phyloP scores from a whole-genome alignment of 2,329 filamentous ascomycete genomes.

The Phaeosphaeriaceae sp. region DNA sequence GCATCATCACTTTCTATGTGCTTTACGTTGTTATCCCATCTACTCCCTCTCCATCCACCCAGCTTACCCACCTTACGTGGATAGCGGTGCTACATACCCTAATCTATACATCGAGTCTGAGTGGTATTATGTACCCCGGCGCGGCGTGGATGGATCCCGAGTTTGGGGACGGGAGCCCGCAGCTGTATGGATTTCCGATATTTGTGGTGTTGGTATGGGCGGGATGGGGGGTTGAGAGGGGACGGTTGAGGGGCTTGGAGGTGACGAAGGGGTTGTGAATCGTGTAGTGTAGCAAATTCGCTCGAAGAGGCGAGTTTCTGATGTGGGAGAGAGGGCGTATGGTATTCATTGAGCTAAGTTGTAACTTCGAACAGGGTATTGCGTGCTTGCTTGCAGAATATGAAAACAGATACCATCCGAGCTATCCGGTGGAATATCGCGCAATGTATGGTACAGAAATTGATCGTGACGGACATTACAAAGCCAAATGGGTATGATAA shows the following conservation, averaged over 20 bases:
- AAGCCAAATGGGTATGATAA: slow-evolving; percentile 2
- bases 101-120: slow-evolving; percentile 55
- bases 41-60: not conserved
- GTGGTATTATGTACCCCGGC: slow-evolving; percentile 57
- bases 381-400: not conserved
- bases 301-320: too few species aligned
- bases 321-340: not conserved
- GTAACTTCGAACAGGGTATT: not conserved
- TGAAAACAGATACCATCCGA: not conserved
- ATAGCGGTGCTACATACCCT: slow-evolving; percentile 47
- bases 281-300: too few species aligned
- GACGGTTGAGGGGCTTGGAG: not conserved
- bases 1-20: slow-evolving; percentile 47
- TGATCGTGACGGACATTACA: not conserved
- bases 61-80: slow-evolving; percentile 9
- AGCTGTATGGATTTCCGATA: slow-evolving; percentile 39
- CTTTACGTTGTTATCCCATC: not conserved
- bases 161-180: slow-evolving; percentile 51
- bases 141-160: slow-evolving; percentile 55
- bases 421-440: not conserved
- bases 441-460: not conserved
- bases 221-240: slow-evolving; percentile 38
- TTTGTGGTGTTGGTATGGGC: slow-evolving; percentile 31
- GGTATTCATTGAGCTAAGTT: not conserved
- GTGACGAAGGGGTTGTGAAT: too few species aligned